A percentile compares a stretch with the other conserved stretches of the same genome.
Evolutionary conservation across 164 flowering plant genomes (phyloP).

Genomic region (Echeveria elegans): DNA sequence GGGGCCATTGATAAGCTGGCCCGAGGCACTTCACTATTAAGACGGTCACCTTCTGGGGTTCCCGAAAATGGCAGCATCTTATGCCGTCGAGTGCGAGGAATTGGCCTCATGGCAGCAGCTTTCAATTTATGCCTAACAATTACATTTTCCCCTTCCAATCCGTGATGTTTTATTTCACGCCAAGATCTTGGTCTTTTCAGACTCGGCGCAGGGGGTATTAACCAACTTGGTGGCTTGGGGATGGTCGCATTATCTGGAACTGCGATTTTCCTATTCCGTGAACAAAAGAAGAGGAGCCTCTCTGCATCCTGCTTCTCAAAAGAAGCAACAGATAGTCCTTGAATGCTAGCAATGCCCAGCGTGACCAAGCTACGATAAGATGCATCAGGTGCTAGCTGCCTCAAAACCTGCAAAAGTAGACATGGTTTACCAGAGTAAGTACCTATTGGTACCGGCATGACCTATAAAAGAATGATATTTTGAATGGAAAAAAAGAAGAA

Average conservation of each 20-base stretch:
- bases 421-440: neutral
- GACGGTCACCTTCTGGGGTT: slow-evolving; percentile 38
- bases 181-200: slow-evolving; percentile 39
- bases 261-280: slow-evolving; percentile 24
- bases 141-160: slow-evolving; percentile 11
- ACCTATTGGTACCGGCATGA: neutral
- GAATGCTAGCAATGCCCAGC: slow-evolving; percentile 89
- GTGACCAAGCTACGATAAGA: slow-evolving; percentile 79
- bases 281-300: slow-evolving; percentile 75
- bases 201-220: slow-evolving; percentile 66
- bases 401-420: slow-evolving; percentile 53
- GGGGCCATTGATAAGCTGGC: slow-evolving; percentile 31
- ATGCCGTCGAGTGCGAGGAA: slow-evolving; percentile 67
- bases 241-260: slow-evolving; percentile 14
- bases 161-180: slow-evolving; percentile 17
- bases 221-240: slow-evolving; percentile 51
- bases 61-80: slow-evolving; percentile 72
- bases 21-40: slow-evolving; percentile 44
- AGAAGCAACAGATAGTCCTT: slow-evolving; percentile 87
- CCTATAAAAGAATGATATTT: neutral
- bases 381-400: slow-evolving; percentile 86
- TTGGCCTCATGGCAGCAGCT: slow-evolving; percentile 85
- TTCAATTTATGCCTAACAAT: slow-evolving; percentile 34
- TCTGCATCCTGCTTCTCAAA: slow-evolving; percentile 89
- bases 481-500: neutral